Evolutionary conservation across 148 eudicot genomes (phyloP).

Genomic region (Camellia sinensis): DNA sequence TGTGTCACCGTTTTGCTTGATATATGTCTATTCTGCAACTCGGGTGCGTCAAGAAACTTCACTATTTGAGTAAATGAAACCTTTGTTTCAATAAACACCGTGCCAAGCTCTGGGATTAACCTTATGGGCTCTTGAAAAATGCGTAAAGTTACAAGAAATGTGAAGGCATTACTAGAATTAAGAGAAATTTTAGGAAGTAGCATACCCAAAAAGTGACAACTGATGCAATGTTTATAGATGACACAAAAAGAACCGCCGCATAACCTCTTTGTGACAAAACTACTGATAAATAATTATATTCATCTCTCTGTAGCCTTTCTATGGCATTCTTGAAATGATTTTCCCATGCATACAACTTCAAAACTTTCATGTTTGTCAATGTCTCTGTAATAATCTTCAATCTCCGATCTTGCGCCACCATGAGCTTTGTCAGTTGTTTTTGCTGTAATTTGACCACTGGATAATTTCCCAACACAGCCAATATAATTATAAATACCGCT

Average conservation of each 20-base stretch:
- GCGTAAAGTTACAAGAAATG: slow-evolving; percentile 53
- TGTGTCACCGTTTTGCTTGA: slow-evolving; percentile 1
- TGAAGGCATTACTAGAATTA: slow-evolving; percentile 43
- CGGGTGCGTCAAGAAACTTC: slow-evolving; percentile 48
- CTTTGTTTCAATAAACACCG: slow-evolving; percentile 41
- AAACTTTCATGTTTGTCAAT: slow-evolving; percentile 49
- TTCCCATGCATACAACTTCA: slow-evolving; percentile 70
- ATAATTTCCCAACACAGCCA: slow-evolving; percentile 37
- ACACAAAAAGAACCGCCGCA: slow-evolving; percentile 41
- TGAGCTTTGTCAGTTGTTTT: slow-evolving; percentile 42
- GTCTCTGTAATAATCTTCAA: slow-evolving; percentile 45
- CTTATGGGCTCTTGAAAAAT: slow-evolving; percentile 59
- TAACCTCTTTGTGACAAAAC: slow-evolving; percentile 36
- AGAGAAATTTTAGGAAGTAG: slow-evolving; percentile 37
- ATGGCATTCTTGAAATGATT: slow-evolving; percentile 36
- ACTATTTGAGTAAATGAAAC: slow-evolving; percentile 46
- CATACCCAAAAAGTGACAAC: slow-evolving; percentile 49
- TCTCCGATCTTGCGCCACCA: slow-evolving; percentile 47
- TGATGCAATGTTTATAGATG: slow-evolving; percentile 42
- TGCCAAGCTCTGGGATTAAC: slow-evolving; percentile 47
- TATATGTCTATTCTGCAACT: slow-evolving; percentile 24
- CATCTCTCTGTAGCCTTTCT: slow-evolving; percentile 37
- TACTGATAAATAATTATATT: slow-evolving; percentile 31
- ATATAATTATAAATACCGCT: slow-evolving; percentile 31
- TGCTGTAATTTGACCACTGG: slow-evolving; percentile 51